Conservation (phyloP, 1,139 yeast species). For the Magnusiomyces clavatus region DNA sequence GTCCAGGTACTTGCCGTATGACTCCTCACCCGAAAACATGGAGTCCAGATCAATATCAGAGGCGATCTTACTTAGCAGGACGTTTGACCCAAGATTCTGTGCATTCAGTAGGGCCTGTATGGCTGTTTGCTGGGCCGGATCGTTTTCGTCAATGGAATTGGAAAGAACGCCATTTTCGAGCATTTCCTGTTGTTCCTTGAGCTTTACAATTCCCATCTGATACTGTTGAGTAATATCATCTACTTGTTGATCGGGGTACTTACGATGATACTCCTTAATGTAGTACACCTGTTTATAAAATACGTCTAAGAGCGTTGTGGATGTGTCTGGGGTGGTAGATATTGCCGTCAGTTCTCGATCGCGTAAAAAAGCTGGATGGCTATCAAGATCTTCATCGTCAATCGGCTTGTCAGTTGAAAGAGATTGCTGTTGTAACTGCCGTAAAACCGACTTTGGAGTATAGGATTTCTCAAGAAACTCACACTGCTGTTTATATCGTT, state of each 20-base stretch:
- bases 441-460: neutral
- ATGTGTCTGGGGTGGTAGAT: slow-evolving; percentile 10
- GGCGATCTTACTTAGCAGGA: slow-evolving; percentile 33
- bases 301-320: slow-evolving; percentile 27
- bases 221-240: slow-evolving; percentile 35
- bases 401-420: neutral
- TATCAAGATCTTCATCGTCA: slow-evolving; percentile 7
- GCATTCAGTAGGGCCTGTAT: neutral
- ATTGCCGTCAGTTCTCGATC: slow-evolving; percentile 15
- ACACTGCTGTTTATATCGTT: slow-evolving; percentile 40
- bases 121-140: slow-evolving; percentile 4
- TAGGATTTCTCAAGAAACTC: slow-evolving; percentile 24
- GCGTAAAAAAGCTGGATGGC: slow-evolving; percentile 15
- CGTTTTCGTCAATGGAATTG: slow-evolving; percentile 1
- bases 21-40: slow-evolving; percentile 53
- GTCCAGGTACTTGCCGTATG: slow-evolving; percentile 59
- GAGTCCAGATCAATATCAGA: slow-evolving; percentile 41
- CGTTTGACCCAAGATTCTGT: slow-evolving; percentile 14
- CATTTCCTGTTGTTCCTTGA: slow-evolving; percentile 11
- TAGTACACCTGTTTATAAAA: slow-evolving; percentile 40
- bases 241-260: slow-evolving; percentile 30
- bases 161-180: slow-evolving; percentile 8
- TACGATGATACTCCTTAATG: slow-evolving; percentile 31
- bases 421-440: neutral
- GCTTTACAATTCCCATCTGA: slow-evolving; percentile 23